A percentile compares a stretch with the other conserved stretches of the same genome.
phyloP scores from a whole-genome alignment of 441 rosid species.

The Breynia disticha region DNA sequence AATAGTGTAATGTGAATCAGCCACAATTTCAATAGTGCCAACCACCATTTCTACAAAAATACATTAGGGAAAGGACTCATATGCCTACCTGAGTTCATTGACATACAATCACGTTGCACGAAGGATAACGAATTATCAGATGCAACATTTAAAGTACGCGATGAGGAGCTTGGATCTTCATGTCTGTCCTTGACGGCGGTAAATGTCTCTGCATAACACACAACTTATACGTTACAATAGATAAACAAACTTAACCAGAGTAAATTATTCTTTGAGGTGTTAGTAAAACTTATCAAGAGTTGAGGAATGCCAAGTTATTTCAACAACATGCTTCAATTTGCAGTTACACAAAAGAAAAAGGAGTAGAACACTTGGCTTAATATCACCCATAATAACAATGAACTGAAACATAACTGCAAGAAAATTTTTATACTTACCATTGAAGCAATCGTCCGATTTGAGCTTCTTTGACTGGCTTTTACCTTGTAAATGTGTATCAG shows the following conservation, averaged over 20 bases:
- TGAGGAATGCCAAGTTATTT: too few relatives aligned
- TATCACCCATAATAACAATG: neutral
- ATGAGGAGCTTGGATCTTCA: constrained; percentile 19
- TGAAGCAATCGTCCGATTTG: constrained; percentile 14
- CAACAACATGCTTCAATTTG: neutral
- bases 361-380: neutral
- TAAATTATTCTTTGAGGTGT: too few relatives aligned
- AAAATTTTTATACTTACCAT: constrained; percentile 21
- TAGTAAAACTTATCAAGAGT: too few relatives aligned
- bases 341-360: neutral
- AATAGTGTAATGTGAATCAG: too few relatives aligned
- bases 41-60: too few relatives aligned
- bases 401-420: neutral
- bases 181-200: constrained; percentile 4
- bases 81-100: constrained; percentile 18
- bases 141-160: constrained; percentile 18
- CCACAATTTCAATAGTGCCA: too few relatives aligned
- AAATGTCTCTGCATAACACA: constrained; percentile 28
- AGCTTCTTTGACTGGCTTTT: constrained; percentile 14
- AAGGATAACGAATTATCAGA: constrained; percentile 7
- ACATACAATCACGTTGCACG: constrained; percentile 14
- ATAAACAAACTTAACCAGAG: too few relatives aligned
- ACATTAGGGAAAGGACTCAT: neutral
- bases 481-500: constrained; percentile 15
- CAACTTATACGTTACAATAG: neutral